These are phyloP conservation scores for Acer saccharum DNA, from an alignment of 345 rosid genomes.

Conservation along the genomic window DNA sequence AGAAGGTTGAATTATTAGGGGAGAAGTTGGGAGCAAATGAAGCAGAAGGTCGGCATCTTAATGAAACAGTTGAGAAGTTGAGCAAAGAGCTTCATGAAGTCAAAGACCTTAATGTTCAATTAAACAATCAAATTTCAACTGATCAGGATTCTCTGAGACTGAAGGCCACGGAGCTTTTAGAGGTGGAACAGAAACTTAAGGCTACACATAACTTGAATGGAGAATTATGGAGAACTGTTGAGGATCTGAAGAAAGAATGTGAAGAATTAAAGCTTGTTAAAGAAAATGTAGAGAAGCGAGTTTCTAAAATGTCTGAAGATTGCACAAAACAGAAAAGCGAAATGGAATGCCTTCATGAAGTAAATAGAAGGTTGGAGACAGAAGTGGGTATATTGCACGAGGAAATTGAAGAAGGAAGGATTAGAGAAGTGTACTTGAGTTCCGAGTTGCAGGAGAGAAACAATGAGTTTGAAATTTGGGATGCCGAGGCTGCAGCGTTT, in stretches of 20 bases:
- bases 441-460: conserved; percentile 75
- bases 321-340: conserved; percentile 42
- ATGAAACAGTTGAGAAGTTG: conserved; percentile 51
- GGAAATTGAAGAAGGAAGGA: conserved; percentile 54
- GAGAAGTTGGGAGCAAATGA: conserved; percentile 52
- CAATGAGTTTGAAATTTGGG: conserved; percentile 88
- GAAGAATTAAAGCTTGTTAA: conserved; percentile 46
- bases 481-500: conserved; percentile 85
- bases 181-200: conserved; percentile 69
- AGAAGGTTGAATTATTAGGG: conserved; percentile 49
- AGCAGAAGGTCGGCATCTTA: conserved; percentile 43
- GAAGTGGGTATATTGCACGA: conserved; percentile 39
- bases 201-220: conserved; percentile 52
- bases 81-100: conserved; percentile 56
- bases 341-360: conserved; percentile 49
- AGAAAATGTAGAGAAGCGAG: conserved; percentile 44
- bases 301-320: conserved; percentile 44
- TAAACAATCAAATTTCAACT: conserved; percentile 51
- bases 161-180: conserved; percentile 61
- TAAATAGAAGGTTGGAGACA: conserved; percentile 53
- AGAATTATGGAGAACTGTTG: conserved; percentile 57
- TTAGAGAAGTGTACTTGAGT: conserved; percentile 67
- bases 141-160: conserved; percentile 57
- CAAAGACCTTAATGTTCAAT: conserved; percentile 54
- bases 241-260: conserved; percentile 63